Evolutionary conservation across 805 yeast genomes (phyloP).

Genomic region (Zygoascus flipseniorum): DNA sequence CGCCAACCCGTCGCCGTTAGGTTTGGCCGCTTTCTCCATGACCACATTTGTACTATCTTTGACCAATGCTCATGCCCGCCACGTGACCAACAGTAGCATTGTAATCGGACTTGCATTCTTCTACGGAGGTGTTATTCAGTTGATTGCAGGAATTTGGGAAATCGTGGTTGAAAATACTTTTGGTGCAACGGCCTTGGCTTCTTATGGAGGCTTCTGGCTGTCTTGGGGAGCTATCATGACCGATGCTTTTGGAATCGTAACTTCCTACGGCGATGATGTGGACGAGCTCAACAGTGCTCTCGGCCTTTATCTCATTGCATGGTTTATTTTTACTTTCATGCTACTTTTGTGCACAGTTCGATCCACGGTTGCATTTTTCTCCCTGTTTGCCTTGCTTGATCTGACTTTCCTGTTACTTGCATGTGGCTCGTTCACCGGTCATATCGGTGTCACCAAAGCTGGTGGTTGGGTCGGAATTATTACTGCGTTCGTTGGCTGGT

Average conservation of each 20-base stretch:
- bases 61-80: slow-evolving; percentile 47
- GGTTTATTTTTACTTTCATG: slow-evolving; percentile 55
- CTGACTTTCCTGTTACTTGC: slow-evolving; percentile 50
- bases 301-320: slow-evolving; percentile 52
- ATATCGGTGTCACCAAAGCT: slow-evolving; percentile 37
- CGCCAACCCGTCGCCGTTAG: slow-evolving; percentile 62
- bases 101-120: slow-evolving; percentile 51
- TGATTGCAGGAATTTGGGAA: slow-evolving; percentile 62
- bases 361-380: slow-evolving; percentile 57
- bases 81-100: slow-evolving; percentile 42
- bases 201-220: slow-evolving; percentile 67
- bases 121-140: slow-evolving; percentile 55
- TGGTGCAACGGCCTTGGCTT: slow-evolving; percentile 55
- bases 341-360: slow-evolving; percentile 47
- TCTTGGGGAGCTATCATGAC: slow-evolving; percentile 52
- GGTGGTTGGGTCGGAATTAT: slow-evolving; percentile 57
- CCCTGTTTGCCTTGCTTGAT: slow-evolving; percentile 44
- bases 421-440: slow-evolving; percentile 9
- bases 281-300: slow-evolving; percentile 38
- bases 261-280: slow-evolving; percentile 38
- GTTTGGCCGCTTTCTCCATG: slow-evolving; percentile 52
- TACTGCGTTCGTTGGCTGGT: slow-evolving; percentile 51
- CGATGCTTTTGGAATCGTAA: slow-evolving; percentile 50
- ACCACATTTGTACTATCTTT: slow-evolving; percentile 55
- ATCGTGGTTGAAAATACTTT: slow-evolving; percentile 55